These are phyloP conservation scores for Ophiostoma triangulosporum DNA, from an alignment of 2,329 filamentous ascomycete genomes.

Conservation along the genomic window DNA sequence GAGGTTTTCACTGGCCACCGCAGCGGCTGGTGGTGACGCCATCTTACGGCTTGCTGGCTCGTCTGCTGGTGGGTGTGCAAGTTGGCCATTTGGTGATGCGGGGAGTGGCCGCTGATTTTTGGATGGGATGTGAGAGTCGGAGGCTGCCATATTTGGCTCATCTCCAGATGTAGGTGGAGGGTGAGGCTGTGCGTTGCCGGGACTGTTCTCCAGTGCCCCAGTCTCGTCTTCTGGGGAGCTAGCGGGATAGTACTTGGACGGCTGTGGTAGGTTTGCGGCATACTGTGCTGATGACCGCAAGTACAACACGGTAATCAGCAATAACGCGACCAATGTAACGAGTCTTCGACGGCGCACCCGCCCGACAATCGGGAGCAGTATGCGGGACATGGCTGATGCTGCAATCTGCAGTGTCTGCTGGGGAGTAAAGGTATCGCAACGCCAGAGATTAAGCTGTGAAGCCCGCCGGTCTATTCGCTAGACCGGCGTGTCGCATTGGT, in stretches of 20 bases:
- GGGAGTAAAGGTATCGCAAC: not conserved
- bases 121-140: not conserved
- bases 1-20: not conserved
- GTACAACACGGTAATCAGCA: constrained; percentile 6
- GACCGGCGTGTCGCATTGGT: not conserved
- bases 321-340: not conserved
- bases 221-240: constrained; percentile 1
- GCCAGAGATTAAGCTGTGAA: no score
- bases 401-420: no score
- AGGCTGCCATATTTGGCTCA: not conserved
- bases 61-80: not conserved
- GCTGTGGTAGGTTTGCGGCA: not conserved
- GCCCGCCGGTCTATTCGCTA: not conserved
- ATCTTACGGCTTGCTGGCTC: not conserved
- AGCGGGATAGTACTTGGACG: constrained; percentile 1
- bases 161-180: not conserved
- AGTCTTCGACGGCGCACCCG: constrained; percentile 12
- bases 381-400: not conserved
- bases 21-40: not conserved
- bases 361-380: constrained; percentile 5
- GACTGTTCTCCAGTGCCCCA: not conserved
- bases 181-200: not conserved
- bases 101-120: not conserved
- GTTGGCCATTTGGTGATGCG: not conserved
- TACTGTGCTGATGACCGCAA: not conserved